Percentiles rank a stretch among this genome's conserved stretches.
phyloP scores from a whole-genome alignment of 177 flowering plant species.

The Vitis hybrid region DNA sequence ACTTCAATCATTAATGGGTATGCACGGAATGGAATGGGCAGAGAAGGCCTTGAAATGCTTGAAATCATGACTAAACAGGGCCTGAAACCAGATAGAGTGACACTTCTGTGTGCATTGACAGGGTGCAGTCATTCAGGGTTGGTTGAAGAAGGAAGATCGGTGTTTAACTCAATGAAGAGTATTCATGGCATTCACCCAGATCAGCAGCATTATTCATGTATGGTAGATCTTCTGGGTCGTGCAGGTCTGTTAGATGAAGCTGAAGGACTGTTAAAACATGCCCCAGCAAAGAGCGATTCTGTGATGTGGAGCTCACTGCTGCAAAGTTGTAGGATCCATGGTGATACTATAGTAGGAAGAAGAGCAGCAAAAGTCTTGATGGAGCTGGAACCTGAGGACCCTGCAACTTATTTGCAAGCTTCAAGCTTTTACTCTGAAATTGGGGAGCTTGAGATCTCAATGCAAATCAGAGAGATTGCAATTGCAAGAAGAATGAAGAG shows the following conservation, averaged over 20 bases:
- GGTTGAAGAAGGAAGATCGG: conserved; percentile 52
- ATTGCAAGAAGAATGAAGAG: conserved; percentile 33
- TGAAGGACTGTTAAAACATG: conserved; percentile 43
- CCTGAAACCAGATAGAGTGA: conserved; percentile 58
- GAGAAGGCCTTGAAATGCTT: conserved; percentile 45
- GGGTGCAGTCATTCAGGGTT: conserved; percentile 80
- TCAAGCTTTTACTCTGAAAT: conserved; percentile 59
- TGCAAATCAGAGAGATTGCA: conserved; percentile 42
- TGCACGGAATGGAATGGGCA: conserved; percentile 71
- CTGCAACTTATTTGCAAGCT: conserved; percentile 50
- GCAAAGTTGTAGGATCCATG: conserved; percentile 56
- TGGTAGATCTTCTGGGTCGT: conserved; percentile 77
- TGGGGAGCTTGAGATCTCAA: conserved; percentile 47
- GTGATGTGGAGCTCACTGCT: conserved; percentile 72
- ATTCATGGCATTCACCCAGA: conserved; percentile 47
- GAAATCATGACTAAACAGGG: conserved; percentile 43
- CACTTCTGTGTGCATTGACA: conserved; percentile 54
- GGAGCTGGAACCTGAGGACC: conserved; percentile 54
- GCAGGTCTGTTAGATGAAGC: conserved; percentile 69
- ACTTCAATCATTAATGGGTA: conserved; percentile 70
- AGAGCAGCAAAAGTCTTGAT: conserved; percentile 50
- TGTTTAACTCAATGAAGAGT: conserved; percentile 53
- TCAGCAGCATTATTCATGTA: conserved; percentile 59
- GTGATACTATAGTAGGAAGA: conserved; percentile 50
- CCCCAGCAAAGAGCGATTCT: conserved; percentile 31